phyloP scores from a whole-genome alignment of 768 basidiomycete genomes.

The Tricholoma terreum region DNA sequence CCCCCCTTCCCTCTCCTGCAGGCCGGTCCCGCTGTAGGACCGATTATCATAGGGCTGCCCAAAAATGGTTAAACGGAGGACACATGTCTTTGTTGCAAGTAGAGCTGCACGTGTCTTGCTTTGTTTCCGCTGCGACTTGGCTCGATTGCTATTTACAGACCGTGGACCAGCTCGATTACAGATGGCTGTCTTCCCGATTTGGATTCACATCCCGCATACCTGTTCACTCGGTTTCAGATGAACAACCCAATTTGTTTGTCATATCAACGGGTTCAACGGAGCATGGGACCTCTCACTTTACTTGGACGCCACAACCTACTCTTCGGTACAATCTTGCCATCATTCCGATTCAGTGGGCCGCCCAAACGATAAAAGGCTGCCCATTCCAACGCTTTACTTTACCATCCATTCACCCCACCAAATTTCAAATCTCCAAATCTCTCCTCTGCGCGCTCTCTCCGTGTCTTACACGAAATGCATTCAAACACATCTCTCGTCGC shows the following conservation, averaged over 20 bases:
- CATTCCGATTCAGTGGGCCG: constrained; percentile 23
- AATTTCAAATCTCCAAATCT: constrained; percentile 10
- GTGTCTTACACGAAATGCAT: constrained; percentile 19
- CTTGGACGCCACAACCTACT: constrained; percentile 24
- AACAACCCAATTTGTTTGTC: constrained; percentile 26
- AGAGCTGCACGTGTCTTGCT: constrained; percentile 4
- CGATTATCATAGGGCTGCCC: not conserved
- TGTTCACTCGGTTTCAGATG: constrained; percentile 10
- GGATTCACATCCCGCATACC: constrained; percentile 12
- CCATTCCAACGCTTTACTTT: constrained; percentile 16
- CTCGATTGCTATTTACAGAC: constrained; percentile 13
- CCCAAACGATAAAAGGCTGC: constrained; percentile 32
- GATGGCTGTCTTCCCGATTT: constrained; percentile 8
- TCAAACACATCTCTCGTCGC: constrained; percentile 9
- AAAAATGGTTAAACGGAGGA: not conserved
- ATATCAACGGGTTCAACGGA: constrained; percentile 37
- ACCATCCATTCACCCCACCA: constrained; percentile 20
- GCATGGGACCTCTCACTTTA: constrained; percentile 33
- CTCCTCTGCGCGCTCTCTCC: not conserved
- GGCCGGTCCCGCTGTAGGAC: not conserved
- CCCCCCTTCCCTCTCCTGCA: too few relatives aligned
- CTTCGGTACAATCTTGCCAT: constrained; percentile 23
- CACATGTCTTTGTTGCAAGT: too few relatives aligned
- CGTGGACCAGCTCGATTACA: constrained; percentile 5
- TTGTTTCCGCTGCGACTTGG: constrained; percentile 7